These are phyloP conservation scores for Ustilago lituana DNA, from an alignment of 1,284 basidiomycete species.

Conservation along the genomic window DNA sequence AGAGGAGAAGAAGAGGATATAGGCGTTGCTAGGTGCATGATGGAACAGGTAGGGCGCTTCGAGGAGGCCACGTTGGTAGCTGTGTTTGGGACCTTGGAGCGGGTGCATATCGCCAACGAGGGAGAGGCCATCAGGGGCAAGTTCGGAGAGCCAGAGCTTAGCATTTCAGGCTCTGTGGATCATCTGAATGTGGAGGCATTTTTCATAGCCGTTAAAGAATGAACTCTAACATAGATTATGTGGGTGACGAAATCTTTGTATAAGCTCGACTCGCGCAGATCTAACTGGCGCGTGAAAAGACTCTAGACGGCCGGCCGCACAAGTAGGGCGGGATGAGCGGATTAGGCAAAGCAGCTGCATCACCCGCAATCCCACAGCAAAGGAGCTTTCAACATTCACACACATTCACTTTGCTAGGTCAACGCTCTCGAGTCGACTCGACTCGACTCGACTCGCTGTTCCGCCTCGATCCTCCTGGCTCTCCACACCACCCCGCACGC, in stretches of 20 bases:
- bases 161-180: no score
- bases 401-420: no score
- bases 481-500: not conserved
- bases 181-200: not conserved
- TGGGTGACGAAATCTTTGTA: no score
- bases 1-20: conserved; percentile 56
- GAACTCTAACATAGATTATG: no score
- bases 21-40: conserved; percentile 41
- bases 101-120: conserved; percentile 48
- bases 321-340: no score
- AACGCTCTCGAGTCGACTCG: no score
- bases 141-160: conserved; percentile 56
- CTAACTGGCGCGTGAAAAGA: no score
- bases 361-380: conserved; percentile 3
- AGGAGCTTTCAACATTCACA: conserved; percentile 11
- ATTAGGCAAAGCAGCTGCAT: conserved; percentile 34
- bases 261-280: no score
- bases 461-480: not conserved
- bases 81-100: conserved; percentile 39
- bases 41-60: conserved; percentile 57
- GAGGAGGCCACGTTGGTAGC: conserved; percentile 45
- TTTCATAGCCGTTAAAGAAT: no score
- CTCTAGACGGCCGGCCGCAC: no score
- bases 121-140: conserved; percentile 50
- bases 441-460: no score